Conservation (phyloP, 129 eudicot genomes). For the Flaveria bidentis region DNA sequence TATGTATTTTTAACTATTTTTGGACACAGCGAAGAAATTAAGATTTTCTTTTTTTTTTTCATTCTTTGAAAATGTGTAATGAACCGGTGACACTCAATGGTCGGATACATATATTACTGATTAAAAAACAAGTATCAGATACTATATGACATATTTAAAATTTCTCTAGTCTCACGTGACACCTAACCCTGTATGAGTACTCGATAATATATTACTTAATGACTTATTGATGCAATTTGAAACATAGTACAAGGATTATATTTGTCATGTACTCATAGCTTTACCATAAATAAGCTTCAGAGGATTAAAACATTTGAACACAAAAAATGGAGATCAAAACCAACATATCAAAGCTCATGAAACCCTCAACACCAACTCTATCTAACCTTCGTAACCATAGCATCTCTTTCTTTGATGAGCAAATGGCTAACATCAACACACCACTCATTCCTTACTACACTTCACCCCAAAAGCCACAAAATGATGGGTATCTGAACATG, state of each 20-base stretch:
- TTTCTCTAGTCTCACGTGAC: too few relatives aligned
- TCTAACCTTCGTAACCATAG: conserved; percentile 21
- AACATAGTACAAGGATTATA: neutral
- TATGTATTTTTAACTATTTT: too few relatives aligned
- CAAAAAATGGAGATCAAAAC: conserved; percentile 12
- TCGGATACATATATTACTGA: too few relatives aligned
- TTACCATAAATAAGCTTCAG: neutral
- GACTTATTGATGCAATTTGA: too few relatives aligned
- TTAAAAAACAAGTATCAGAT: too few relatives aligned
- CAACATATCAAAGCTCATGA: conserved; percentile 17
- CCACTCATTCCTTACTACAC: conserved; percentile 36
- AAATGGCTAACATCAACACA: conserved; percentile 21
- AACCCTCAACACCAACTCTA: conserved; percentile 39
- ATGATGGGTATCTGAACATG: neutral
- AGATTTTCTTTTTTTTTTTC: too few relatives aligned
- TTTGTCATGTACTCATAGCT: neutral
- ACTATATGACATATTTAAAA: too few relatives aligned
- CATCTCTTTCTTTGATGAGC: conserved; percentile 35
- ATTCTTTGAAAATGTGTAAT: too few relatives aligned
- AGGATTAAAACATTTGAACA: neutral
- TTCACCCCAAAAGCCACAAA: neutral
- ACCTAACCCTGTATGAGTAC: too few relatives aligned
- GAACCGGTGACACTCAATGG: too few relatives aligned
- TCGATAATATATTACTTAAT: too few relatives aligned
- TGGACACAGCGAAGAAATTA: too few relatives aligned